Conservation (phyloP, 2,329 filamentous ascomycete species). For the Ascochyta lentis region DNA sequence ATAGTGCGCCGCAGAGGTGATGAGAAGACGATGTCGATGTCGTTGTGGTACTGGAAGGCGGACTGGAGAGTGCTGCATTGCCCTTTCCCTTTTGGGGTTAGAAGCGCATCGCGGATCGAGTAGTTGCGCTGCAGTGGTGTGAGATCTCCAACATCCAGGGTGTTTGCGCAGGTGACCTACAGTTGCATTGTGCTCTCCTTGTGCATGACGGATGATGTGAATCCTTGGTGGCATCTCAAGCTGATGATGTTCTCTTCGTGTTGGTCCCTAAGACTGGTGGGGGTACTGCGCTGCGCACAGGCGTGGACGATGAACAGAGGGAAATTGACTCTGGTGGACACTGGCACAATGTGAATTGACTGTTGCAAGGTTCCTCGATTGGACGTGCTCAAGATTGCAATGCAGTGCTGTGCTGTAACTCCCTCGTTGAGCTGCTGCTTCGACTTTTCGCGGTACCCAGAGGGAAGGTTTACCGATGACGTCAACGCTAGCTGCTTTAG, state of each 20-base stretch:
- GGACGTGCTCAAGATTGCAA: background rate
- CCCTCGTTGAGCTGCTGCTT: background rate
- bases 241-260: conserved; percentile 4
- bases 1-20: conserved; percentile 84
- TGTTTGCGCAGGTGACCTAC: conserved; percentile 22
- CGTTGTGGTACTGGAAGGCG: conserved; percentile 65
- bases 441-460: conserved; percentile 6
- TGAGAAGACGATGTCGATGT: conserved; percentile 73
- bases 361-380: background rate
- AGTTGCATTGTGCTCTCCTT: conserved; percentile 75
- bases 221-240: conserved; percentile 35
- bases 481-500: conserved; percentile 1
- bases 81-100: conserved; percentile 76
- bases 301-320: background rate
- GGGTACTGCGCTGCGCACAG: background rate
- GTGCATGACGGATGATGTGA: conserved; percentile 71
- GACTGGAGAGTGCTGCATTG: conserved; percentile 73
- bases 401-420: background rate
- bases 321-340: background rate
- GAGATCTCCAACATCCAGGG: background rate
- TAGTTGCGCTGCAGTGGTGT: conserved; percentile 70
- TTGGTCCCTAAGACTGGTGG: conserved; percentile 5
- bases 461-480: conserved; percentile 8
- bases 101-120: conserved; percentile 74
- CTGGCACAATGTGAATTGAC: background rate